Base-by-base conservation (phyloP, 306 rosid species). In the Casuarina cunninghamiana region DNA sequence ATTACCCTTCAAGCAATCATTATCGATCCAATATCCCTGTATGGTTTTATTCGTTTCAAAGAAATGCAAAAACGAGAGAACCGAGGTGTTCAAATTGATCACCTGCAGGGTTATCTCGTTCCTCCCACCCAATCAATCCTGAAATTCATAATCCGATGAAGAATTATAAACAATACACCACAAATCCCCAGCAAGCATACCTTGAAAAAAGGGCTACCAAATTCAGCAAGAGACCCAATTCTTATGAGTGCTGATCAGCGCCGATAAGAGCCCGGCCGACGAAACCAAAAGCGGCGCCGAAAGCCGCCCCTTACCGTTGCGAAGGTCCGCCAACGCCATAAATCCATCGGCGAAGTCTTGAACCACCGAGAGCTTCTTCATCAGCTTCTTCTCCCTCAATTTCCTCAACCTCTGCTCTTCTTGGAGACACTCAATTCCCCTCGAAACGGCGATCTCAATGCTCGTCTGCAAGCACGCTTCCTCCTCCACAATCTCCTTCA, bases 341-440 rank as follows among this genome's bases (percentile, higher is more conserved):
- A 94, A 78, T 2, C 88, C 91, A 87, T 94, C 98, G 1, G 96
- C 94, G 68, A 87, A 83, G 79, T 94, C 98, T 84, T 94, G 98
- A 81, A 94, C 86, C 71, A 94, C 83, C 1, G 98, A 92, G 17
- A 92, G 81, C 44, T 54, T 83, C 90, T 92, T 94, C 94, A 88
- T 80, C 83, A 79, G 6, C 51, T 86, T 89, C 87, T 90, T 94
- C 61, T 80, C 91, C 37, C 81, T 76, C 85, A 90, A 37, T 69
- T 88, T 92, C 69, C 61, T 71, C 79, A 89, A 44, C 82, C 76
- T 84, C 49, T 17, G 80, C 11, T 71, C 83, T 19, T 88, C 94
- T 39, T 84, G 95, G 19, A 16, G 61, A 32, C 71, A 72, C 68
- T 43, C 81, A 53, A 19, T 50, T 32, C 87, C 87, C 54, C 88